Evolutionary conservation across 441 rosid genomes (phyloP), one percentile per base, ranked within the genome.

Genomic region (Metrosideros polymorpha): DNA sequence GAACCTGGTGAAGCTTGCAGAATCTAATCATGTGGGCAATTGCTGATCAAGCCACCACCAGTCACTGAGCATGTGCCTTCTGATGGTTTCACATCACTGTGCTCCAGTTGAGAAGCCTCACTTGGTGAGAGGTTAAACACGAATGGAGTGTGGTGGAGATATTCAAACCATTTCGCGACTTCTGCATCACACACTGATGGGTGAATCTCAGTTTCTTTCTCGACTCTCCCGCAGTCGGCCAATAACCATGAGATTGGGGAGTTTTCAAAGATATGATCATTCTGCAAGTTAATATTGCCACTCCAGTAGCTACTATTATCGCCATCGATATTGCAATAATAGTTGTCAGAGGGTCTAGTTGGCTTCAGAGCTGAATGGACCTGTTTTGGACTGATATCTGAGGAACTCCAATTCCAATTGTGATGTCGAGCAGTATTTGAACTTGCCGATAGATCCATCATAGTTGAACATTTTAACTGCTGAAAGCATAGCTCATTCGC

Each of bases 101-200:
- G 93, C 91, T 88, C 71, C 4, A 85, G 83, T 82, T 89, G 95
- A 53, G 95, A 87, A 86, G 89, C 85, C 89, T 92, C 94, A 82
- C 66, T 91, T 85, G 90, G 95, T 63, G 91, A 59, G 55, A 86
- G 84, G 86, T n/a, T 90, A 59, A 87, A 84, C 87, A 91, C 59
- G 87, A 92, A 92, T 32, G 96, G 94, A 71, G 90, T 82, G 86
- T 82, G 82, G 82, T 39, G 91, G 89, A 95, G 86, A 90, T 91
- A 93, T 85, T 96, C 97, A 43, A 95, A 91, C 97, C 97, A 95
- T 88, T 93, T 94, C 49, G 91, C 85, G 14, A 93, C 94, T 57
- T 94, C 96, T 1, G 89, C 85, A 66, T 89, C 91, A 29, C 84
- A 85, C 63, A 83, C 89, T 8, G 85, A 83, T 7, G 79, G 89